Evolutionary conservation across 176 grass and related monocot species (phyloP).

Genomic region (Carex cristatella): DNA sequence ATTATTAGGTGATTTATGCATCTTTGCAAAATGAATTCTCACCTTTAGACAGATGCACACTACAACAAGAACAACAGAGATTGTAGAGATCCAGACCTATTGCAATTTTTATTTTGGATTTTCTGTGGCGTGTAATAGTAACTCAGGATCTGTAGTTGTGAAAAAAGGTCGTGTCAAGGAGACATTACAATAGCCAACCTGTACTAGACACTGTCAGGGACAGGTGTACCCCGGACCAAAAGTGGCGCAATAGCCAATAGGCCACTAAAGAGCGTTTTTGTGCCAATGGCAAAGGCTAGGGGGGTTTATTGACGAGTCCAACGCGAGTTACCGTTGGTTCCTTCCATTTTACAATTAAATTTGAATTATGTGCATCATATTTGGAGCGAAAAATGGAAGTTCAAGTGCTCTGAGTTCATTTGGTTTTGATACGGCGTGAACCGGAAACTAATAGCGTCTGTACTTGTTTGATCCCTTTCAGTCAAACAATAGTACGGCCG

Average conservation of each 20-base stretch:
- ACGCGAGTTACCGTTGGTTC: slow-evolving; percentile 8
- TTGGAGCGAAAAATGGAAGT: neutral
- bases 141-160: neutral
- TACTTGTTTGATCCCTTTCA: neutral
- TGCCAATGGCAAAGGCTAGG: neutral
- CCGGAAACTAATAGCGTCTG: neutral
- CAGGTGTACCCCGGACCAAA: neutral
- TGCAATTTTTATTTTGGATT: neutral
- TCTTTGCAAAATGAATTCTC: neutral
- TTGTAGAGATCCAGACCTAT: neutral
- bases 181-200: neutral
- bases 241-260: neutral
- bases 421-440: neutral
- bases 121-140: neutral
- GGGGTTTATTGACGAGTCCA: neutral
- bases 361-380: slow-evolving; percentile 3
- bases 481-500: neutral
- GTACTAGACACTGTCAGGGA: neutral
- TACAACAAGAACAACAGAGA: neutral
- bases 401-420: slow-evolving; percentile 12
- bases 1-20: neutral
- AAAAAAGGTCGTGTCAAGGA: neutral
- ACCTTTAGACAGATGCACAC: neutral
- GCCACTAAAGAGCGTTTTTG: neutral
- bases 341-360: slow-evolving; percentile 21